Conservation (phyloP, 352 stramenopile genomes). For the Phytophthora boehmeriae region DNA sequence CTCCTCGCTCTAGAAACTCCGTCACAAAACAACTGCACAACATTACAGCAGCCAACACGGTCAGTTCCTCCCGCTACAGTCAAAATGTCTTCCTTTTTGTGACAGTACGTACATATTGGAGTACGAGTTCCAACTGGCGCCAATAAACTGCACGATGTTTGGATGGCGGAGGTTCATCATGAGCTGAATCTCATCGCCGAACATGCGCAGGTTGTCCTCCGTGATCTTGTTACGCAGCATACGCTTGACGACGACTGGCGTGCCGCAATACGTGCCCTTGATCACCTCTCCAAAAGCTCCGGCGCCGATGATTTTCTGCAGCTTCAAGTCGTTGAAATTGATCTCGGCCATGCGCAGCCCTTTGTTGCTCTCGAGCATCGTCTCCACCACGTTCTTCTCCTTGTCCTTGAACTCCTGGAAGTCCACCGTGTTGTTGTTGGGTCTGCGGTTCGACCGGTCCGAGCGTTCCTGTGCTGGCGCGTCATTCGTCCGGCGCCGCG, state of each 20-base stretch:
- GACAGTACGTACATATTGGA: constrained; percentile 83
- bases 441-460: constrained; percentile 20
- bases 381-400: constrained; percentile 89
- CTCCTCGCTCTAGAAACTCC: constrained; percentile 85
- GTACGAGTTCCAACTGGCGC: constrained; percentile 91
- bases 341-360: constrained; percentile 88
- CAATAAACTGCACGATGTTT: constrained; percentile 92
- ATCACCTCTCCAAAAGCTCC: constrained; percentile 89
- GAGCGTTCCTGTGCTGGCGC: constrained; percentile 2
- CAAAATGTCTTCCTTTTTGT: background rate
- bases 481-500: constrained; percentile 5
- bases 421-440: constrained; percentile 64
- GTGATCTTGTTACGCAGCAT: constrained; percentile 92
- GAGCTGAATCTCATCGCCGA: constrained; percentile 89
- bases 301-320: constrained; percentile 88
- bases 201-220: constrained; percentile 89
- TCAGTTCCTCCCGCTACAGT: constrained; percentile 6
- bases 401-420: constrained; percentile 88
- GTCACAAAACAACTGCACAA: constrained; percentile 84
- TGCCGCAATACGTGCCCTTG: constrained; percentile 90
- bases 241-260: constrained; percentile 87
- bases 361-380: constrained; percentile 90
- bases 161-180: constrained; percentile 91
- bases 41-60: constrained; percentile 6
- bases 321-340: constrained; percentile 89